These are phyloP conservation scores for Coniosporium apollinis DNA, from an alignment of 495 filamentous ascomycete genomes.

Conservation along the genomic window DNA sequence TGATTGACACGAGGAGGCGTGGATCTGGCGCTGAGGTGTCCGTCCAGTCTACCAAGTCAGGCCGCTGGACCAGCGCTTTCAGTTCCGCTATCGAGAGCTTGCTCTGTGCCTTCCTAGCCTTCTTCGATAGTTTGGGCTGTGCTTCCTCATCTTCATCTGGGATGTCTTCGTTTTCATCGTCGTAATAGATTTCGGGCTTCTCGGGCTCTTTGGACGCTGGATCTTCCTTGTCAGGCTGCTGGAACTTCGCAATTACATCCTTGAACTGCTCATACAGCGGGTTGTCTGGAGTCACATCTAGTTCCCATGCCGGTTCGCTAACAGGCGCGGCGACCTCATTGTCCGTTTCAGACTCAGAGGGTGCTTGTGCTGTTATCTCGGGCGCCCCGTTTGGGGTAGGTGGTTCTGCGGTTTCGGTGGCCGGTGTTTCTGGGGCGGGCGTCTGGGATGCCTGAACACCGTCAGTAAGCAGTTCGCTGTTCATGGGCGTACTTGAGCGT, in stretches of 20 bases:
- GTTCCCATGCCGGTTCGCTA: slow-evolving; percentile 27
- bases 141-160: slow-evolving; percentile 63
- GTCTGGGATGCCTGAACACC: slow-evolving; percentile 2
- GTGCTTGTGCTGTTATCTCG: slow-evolving; percentile 13
- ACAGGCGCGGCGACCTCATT: slow-evolving; percentile 7
- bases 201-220: slow-evolving; percentile 47
- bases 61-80: slow-evolving; percentile 78
- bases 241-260: slow-evolving; percentile 60
- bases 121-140: slow-evolving; percentile 66
- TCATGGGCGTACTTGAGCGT: slow-evolving; percentile 4
- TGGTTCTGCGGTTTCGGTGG: slow-evolving; percentile 19
- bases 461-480: neutral
- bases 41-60: slow-evolving; percentile 94
- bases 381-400: slow-evolving; percentile 10
- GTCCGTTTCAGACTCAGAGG: slow-evolving; percentile 19
- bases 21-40: slow-evolving; percentile 89
- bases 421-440: slow-evolving; percentile 2
- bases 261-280: slow-evolving; percentile 73
- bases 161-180: slow-evolving; percentile 79
- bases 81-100: slow-evolving; percentile 90
- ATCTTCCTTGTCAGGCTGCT: slow-evolving; percentile 31
- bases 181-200: slow-evolving; percentile 75
- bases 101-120: slow-evolving; percentile 75
- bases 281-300: slow-evolving; percentile 43
- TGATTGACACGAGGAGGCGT: slow-evolving; percentile 78